These are phyloP conservation scores for Saccharomyces hybrid DNA, from an alignment of 1,139 yeast genomes.

Conservation along the genomic window DNA sequence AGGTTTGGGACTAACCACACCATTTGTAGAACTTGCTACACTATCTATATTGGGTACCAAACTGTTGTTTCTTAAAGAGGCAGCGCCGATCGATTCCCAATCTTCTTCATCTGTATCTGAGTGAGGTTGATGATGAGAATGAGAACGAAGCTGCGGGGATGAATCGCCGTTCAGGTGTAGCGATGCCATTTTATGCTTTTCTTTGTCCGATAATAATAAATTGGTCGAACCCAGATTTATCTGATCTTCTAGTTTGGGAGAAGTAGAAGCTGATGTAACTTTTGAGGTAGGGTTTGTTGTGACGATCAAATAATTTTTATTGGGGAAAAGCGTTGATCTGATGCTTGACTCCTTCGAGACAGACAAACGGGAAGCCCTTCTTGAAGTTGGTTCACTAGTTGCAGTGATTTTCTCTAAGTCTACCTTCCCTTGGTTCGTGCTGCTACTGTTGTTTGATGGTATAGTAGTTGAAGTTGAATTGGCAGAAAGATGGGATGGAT, in stretches of 20 bases:
- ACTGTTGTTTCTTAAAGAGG: conserved; percentile 38
- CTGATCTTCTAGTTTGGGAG: conserved; percentile 1
- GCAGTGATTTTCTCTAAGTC: conserved; percentile 10
- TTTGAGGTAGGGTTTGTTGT: not conserved
- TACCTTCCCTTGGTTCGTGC: conserved; percentile 6
- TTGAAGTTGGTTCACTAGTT: conserved; percentile 8
- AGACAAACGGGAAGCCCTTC: conserved; percentile 17
- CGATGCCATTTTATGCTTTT: not conserved
- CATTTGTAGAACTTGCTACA: conserved; percentile 2
- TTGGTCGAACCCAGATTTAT: not conserved
- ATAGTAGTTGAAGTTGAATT: not conserved
- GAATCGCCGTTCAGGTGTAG: not conserved
- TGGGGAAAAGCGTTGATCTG: conserved; percentile 15
- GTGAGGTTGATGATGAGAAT: conserved; percentile 11
- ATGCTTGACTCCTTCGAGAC: conserved; percentile 19
- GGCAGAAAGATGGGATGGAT: not conserved
- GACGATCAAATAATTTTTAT: conserved; percentile 4
- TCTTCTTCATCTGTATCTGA: conserved; percentile 87
- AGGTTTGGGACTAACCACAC: conserved; percentile 2
- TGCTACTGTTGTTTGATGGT: not conserved
- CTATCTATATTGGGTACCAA: conserved; percentile 8
- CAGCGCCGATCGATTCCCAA: conserved; percentile 87
- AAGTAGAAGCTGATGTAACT: not conserved
- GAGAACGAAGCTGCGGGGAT: not conserved
- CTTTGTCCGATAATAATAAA: not conserved